Conservation (phyloP, 306 rosid genomes). For the Rosa lucieae region DNA sequence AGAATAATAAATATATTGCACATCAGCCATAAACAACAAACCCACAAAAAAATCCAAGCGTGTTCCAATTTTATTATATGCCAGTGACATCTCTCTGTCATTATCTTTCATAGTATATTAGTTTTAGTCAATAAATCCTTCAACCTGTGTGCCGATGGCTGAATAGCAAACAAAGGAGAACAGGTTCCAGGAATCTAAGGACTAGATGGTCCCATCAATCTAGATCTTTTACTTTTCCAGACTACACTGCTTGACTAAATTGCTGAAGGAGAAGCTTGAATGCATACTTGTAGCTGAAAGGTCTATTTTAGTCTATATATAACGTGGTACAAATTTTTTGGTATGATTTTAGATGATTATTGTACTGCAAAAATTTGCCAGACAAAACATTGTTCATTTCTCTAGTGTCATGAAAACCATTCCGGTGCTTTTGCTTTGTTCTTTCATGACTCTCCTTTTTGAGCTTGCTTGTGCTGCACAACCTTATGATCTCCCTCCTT, state of each 20-base stretch:
- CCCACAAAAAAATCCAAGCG: neutral
- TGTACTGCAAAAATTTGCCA: neutral
- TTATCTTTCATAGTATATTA: too few relatives aligned
- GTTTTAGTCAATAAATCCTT: too few relatives aligned
- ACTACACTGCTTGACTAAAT: neutral
- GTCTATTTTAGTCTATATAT: neutral
- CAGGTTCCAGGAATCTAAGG: neutral
- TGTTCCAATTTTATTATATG: too few relatives aligned
- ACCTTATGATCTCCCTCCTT: slow-evolving; percentile 8
- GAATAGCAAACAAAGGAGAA: neutral
- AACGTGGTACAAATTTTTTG: neutral
- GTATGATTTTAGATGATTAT: neutral
- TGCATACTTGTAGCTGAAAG: neutral
- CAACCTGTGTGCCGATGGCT: neutral
- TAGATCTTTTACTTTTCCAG: neutral
- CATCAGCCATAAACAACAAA: neutral
- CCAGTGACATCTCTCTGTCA: neutral
- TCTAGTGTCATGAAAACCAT: neutral
- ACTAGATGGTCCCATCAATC: neutral
- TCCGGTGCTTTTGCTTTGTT: neutral
- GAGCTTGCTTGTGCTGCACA: neutral
- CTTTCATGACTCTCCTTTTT: neutral
- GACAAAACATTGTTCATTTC: neutral
- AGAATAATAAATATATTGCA: neutral
- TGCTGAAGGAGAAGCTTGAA: neutral